Conservation (phyloP, 306 rosid genomes). For the Potentilla sterilis region DNA sequence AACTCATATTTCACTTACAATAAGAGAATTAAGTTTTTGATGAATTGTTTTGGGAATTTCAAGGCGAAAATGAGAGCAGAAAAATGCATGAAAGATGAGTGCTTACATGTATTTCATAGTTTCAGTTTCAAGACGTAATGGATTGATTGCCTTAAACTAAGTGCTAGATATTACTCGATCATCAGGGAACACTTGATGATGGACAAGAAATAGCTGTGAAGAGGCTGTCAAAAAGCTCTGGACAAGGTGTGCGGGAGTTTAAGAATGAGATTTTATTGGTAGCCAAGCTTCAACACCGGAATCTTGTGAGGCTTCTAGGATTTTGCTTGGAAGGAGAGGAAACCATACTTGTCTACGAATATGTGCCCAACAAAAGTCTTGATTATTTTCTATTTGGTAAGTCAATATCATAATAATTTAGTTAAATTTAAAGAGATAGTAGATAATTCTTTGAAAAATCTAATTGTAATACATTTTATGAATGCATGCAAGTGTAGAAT, state of each 20-base stretch:
- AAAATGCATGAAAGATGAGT: no score
- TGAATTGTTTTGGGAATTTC: no score
- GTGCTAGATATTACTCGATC: no score
- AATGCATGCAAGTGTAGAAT: slow-evolving; percentile 17
- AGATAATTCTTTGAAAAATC: no score
- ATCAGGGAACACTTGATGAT: neutral
- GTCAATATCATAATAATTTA: neutral
- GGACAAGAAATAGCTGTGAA: slow-evolving; percentile 61
- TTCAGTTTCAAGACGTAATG: no score
- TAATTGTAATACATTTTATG: slow-evolving; percentile 13
- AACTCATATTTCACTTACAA: no score
- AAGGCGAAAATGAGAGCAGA: no score
- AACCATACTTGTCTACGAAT: slow-evolving; percentile 55
- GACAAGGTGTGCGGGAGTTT: slow-evolving; percentile 66
- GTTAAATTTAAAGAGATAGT: no score
- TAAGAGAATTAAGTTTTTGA: no score
- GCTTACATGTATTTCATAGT: no score
- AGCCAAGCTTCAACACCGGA: slow-evolving; percentile 57
- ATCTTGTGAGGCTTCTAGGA: slow-evolving; percentile 59
- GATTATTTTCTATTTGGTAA: slow-evolving; percentile 50
- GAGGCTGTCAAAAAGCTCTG: slow-evolving; percentile 51
- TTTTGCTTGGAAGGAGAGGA: slow-evolving; percentile 55
- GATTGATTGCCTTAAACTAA: no score
- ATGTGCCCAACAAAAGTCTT: slow-evolving; percentile 60
- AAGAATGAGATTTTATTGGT: slow-evolving; percentile 44